Evolutionary conservation across 2,329 filamentous ascomycete genomes (phyloP), one percentile per base, ranked within the genome.

Genomic region (Colletotrichum plurivorum): DNA sequence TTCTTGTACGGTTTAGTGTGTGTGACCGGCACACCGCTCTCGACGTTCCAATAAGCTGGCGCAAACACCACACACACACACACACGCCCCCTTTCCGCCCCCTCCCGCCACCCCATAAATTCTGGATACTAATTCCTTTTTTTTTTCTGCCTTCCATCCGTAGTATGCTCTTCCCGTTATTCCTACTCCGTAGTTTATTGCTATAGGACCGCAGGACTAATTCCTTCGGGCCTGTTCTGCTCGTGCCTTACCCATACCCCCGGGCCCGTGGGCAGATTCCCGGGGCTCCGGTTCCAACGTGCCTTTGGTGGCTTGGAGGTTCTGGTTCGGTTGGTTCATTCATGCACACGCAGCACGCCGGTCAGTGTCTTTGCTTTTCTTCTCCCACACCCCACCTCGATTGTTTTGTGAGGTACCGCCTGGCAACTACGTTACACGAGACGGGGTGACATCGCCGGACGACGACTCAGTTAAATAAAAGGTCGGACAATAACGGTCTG

Each of bases 381-480:
- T 55, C 41, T 8, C 46, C 22, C 22, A 41, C 13, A 10, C 7
- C 10, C 20, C 10, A 5, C 18, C 48, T 20, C 31, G 36, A 25
- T 63, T 10, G 39, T 39, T 64, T 43, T 53, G 22, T 67, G 20
- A 41, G 27, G n/a, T 31, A 58, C 41, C 20, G 54, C 45, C 43
- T 58, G 53, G 36, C 60, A 48, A 20, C 36, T 54, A 64, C 53
- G 61, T 64, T 58, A 54, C 60, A 49, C 53, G 6, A 65, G 39
- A 15, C 48, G 8, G 54, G 20, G 65, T 68, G 54, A 68, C 60
- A 65, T 58, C 54, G 48, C 43, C 22, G 41, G 46, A 43, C 27
- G 18, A 52, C 31, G 46, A 64, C 46, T 51, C 53, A n/a, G 10
- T 55, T 36, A 27, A 22, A 48, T n/a, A 8, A 46, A 48, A 63